phyloP scores from a whole-genome alignment of 306 rosid genomes.

The Arachis hypogaea region DNA sequence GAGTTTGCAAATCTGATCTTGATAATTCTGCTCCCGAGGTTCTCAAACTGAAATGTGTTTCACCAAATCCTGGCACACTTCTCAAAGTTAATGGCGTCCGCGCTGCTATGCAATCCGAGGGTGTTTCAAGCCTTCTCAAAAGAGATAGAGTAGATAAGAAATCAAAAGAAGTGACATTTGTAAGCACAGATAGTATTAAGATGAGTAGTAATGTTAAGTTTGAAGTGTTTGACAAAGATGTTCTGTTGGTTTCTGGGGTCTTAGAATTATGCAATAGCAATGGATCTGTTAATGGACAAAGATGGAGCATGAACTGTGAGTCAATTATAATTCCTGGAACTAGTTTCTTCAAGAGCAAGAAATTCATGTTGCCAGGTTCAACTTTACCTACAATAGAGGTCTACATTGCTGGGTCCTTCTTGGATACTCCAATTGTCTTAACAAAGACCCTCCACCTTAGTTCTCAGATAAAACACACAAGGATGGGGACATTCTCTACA shows the following conservation, averaged over 20 bases:
- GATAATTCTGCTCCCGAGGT: conserved; percentile 66
- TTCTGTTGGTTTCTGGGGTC: conserved; percentile 65
- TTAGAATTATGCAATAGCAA: conserved; percentile 55
- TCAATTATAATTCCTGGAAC: conserved; percentile 49
- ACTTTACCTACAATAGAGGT: conserved; percentile 68
- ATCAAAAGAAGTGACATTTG: conserved; percentile 82
- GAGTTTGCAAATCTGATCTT: conserved; percentile 75
- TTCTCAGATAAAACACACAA: conserved; percentile 54
- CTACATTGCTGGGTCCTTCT: conserved; percentile 77
- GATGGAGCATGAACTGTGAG: conserved; percentile 72
- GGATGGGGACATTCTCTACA: conserved; percentile 58
- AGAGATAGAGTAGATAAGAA: conserved; percentile 76
- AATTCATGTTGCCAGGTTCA: conserved; percentile 49
- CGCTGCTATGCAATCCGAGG: conserved; percentile 59
- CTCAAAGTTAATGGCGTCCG: conserved; percentile 80
- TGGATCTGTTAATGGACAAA: conserved; percentile 47
- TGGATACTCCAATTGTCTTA: conserved; percentile 67
- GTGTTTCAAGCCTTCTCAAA: conserved; percentile 59
- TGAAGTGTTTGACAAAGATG: conserved; percentile 71
- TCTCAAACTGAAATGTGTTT: conserved; percentile 68
- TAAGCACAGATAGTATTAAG: conserved; percentile 79
- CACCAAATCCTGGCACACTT: conserved; percentile 70
- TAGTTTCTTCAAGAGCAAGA: conserved; percentile 61
- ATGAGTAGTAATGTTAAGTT: conserved; percentile 74
- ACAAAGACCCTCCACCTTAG: conserved; percentile 60